Evolutionary conservation across 192 early-diverging fungal genomes (phyloP), one percentile per base, ranked within the genome.

Genomic region (Backusella circina): DNA sequence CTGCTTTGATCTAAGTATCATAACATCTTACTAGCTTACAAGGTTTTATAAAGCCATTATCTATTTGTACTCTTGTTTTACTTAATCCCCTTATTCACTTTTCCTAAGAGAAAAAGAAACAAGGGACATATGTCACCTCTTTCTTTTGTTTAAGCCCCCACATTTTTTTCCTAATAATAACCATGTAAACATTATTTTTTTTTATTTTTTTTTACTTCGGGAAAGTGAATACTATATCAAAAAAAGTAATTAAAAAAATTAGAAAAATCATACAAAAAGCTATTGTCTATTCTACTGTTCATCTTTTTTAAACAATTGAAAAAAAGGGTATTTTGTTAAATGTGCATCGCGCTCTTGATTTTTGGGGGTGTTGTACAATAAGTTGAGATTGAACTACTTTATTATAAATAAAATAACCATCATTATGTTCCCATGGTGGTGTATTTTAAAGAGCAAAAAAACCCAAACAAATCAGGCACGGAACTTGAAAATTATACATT

Each of bases 1-100:
- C 69, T 30, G 69, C 69, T 47, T 47, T 70, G 69, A 70, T 70
- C 39, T 70, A 70, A 70, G 54, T 61, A 61, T 61, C 54, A 28
- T 61, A 61, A 61, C 54, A 61, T 61, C 26, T 61, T 61, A 61
- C 54, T 61, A 61, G 54, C 54, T 61, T 61, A 61, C 54, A 61
- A 28, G 54, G 54, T 61, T 61, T 61, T 61, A 61, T 61, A 61
- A 61, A 61, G 2, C 51, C 23, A 28, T 61, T 61, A 61, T 61
- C 54, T 61, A 61, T 61, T 61, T 61, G 54, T 61, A 61, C 54
- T 61, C 54, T 61, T 61, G 54, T 61, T 61, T 61, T 61, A 61
- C 54, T 61, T 61, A 61, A 61, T 61, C 54, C 23, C 54, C 26
- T 61, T 61, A 61, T 28, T 61, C 54, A 61, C 54, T 61, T 61